A percentile compares a stretch with the other conserved stretches of the same genome.
These are phyloP conservation scores for Chondrus crispus DNA, from an alignment of 23 red algal species.

Conservation along the genomic window DNA sequence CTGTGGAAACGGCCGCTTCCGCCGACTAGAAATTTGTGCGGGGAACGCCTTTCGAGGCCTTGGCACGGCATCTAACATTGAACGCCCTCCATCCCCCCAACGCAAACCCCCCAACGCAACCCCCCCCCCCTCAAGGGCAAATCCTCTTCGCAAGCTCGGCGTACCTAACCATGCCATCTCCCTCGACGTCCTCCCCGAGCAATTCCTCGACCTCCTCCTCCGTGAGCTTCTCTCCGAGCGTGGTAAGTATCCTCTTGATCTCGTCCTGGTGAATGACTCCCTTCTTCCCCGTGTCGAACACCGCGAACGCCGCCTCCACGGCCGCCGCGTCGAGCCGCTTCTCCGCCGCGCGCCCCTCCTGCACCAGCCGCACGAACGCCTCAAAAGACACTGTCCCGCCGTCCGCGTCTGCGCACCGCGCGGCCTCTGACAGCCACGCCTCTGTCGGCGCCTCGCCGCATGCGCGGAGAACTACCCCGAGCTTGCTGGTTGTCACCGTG, in stretches of 20 bases:
- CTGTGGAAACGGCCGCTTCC: too few relatives aligned
- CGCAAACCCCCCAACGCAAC: too few relatives aligned
- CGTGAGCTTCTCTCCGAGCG: neutral
- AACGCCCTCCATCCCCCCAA: too few relatives aligned
- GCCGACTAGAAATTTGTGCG: too few relatives aligned
- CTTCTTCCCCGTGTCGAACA: neutral
- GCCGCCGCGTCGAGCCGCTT: neutral
- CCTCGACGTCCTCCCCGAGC: too few relatives aligned
- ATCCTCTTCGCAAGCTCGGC: too few relatives aligned
- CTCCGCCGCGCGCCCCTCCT: neutral
- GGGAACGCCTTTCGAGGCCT: too few relatives aligned
- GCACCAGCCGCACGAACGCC: neutral
- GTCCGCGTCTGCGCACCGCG: neutral
- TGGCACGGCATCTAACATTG: too few relatives aligned
- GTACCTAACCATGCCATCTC: too few relatives aligned
- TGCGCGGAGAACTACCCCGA: neutral
- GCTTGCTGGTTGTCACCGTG: neutral
- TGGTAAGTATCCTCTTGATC: neutral
- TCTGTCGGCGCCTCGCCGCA: neutral
- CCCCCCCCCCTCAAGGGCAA: too few relatives aligned
- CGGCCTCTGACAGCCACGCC: neutral
- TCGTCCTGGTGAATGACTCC: neutral
- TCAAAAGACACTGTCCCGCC: neutral
- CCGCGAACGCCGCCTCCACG: neutral
- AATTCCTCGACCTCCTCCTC: neutral